Conservation (phyloP, 2,329 filamentous ascomycete genomes). For the Cryphonectria japonica region DNA sequence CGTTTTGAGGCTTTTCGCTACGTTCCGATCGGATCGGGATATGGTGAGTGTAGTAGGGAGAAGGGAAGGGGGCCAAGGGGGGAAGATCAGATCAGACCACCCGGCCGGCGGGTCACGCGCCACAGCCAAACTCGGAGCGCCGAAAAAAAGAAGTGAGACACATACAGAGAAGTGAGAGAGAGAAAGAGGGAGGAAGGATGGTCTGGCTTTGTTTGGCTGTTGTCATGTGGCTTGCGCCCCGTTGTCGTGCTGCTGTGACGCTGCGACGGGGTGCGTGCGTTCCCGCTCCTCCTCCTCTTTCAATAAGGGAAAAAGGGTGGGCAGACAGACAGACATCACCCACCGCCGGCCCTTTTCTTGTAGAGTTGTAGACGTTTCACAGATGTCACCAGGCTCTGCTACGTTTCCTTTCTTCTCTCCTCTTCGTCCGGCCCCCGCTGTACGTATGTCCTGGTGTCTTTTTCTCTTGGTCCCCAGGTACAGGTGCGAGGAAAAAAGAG, state of each 20-base stretch:
- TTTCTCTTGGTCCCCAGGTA: neutral
- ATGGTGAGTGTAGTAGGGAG: neutral
- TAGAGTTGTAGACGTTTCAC: neutral
- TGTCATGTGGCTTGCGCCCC: slow-evolving; percentile 9
- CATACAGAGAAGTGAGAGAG: neutral
- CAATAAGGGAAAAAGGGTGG: neutral
- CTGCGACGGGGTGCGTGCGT: slow-evolving; percentile 6
- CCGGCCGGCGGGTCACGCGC: neutral
- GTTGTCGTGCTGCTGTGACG: neutral
- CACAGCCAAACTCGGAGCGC: neutral
- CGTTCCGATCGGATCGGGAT: slow-evolving; percentile 7
- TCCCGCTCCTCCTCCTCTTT: slow-evolving; percentile 1
- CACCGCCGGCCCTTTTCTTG: neutral
- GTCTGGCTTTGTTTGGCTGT: neutral
- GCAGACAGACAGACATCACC: neutral
- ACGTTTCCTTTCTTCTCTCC: neutral
- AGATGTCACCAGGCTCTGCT: neutral
- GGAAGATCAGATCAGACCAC: neutral
- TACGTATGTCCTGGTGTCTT: neutral
- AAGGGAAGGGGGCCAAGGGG: neutral
- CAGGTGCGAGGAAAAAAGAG: neutral
- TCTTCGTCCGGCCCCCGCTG: neutral
- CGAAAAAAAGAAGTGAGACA: neutral
- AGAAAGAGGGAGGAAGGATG: neutral
- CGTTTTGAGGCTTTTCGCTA: neutral